These are phyloP conservation scores for Colletotrichum sublineola DNA, from an alignment of 2,329 filamentous ascomycete species.

Conservation along the genomic window DNA sequence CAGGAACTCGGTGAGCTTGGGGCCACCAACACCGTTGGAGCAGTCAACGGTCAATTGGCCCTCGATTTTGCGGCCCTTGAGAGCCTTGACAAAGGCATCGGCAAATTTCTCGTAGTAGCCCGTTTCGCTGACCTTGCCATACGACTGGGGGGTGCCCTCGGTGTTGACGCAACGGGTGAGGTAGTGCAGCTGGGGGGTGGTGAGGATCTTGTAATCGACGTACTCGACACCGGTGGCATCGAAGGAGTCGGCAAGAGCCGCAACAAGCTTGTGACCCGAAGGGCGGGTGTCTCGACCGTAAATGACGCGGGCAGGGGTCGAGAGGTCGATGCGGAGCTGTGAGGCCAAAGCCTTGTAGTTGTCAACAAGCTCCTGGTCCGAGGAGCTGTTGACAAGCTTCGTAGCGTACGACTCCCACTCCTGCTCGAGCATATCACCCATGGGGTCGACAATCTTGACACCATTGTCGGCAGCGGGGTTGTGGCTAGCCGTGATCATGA, in stretches of 20 bases:
- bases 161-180: slow-evolving; percentile 95
- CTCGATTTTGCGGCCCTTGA: slow-evolving; percentile 80
- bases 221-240: slow-evolving; percentile 80
- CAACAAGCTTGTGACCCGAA: slow-evolving; percentile 86
- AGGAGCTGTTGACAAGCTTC: slow-evolving; percentile 85
- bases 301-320: slow-evolving; percentile 81
- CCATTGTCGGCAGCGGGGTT: slow-evolving; percentile 92
- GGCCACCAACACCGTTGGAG: slow-evolving; percentile 95
- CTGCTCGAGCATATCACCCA: slow-evolving; percentile 98
- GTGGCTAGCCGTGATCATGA: slow-evolving; percentile 97
- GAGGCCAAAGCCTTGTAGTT: slow-evolving; percentile 82
- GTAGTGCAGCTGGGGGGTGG: slow-evolving; percentile 98
- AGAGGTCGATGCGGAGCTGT: slow-evolving; percentile 81
- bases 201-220: slow-evolving; percentile 90
- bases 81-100: slow-evolving; percentile 85
- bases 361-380: slow-evolving; percentile 80
- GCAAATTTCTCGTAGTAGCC: slow-evolving; percentile 97
- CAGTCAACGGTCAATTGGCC: slow-evolving; percentile 90
- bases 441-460: slow-evolving; percentile 95
- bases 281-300: slow-evolving; percentile 94
- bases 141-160: slow-evolving; percentile 85
- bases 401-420: slow-evolving; percentile 95
- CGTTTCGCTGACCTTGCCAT: slow-evolving; percentile 88
- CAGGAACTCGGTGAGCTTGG: slow-evolving; percentile 87
- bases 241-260: slow-evolving; percentile 83